Base-by-base conservation (phyloP, 1,284 basidiomycete species). In the Kwoniella shivajii region DNA sequence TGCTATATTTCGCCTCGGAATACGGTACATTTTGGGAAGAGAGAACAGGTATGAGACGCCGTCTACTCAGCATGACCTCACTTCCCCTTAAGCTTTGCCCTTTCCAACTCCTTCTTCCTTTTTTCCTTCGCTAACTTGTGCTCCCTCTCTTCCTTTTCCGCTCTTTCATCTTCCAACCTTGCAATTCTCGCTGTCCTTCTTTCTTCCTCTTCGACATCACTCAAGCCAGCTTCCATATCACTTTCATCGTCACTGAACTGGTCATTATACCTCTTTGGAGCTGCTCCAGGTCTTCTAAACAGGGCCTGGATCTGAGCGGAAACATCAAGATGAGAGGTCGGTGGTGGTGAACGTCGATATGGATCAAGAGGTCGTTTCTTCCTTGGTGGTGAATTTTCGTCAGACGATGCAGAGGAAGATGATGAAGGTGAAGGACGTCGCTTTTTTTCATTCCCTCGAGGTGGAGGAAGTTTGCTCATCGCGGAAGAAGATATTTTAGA, bases 191-290 rank as follows among this genome's bases (percentile, higher is more conserved):
- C 62, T 34, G 72, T 65, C 31, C 66, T 56, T 55, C 57, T 60
- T 60, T 75, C 72, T 60, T 76, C 72, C 42, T 50, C 56, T 52
- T 73, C 73, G 13, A 74, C 68, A 63, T 73, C 75, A 37, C 56
- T 65, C 46, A 75, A 50, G 2, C 72, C 72, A 18, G 74, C 74
- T 57, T 76, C 74, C 72, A 75, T 76, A 64, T 76, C 66, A 24
- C 54, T 55, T 5, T 43, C 54, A 22, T 61, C 64, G 49, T 60
- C 63, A 13, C 58, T 61, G 20, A 65, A 60, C 14, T 64, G 56
- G 34, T 69, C 67, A 27, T 52, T 44, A 50, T 69, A 65, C 14
- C 34, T 43, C 34, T 56, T 53, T 24, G 36, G 29, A 30, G 57
- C 44, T 42, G 48, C 36, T 38, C 68, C 69, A 29, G 66, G 64